phyloP scores from a whole-genome alignment of 2,329 filamentous ascomycete genomes.

The Ceratocystis smalleyi region DNA sequence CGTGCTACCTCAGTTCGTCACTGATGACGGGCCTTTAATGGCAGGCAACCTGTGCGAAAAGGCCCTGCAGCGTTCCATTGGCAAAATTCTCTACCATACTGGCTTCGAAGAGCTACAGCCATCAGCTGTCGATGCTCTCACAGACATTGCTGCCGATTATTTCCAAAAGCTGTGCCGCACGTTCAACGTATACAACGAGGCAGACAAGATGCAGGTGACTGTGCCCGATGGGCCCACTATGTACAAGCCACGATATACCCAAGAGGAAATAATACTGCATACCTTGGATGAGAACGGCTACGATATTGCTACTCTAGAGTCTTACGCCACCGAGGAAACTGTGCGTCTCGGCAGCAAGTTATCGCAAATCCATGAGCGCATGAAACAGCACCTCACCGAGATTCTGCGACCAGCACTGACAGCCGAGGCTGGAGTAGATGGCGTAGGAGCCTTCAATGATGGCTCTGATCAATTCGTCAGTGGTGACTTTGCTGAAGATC shows the following conservation, averaged over 20 bases:
- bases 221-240: conserved; percentile 29
- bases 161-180: conserved; percentile 71
- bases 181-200: conserved; percentile 68
- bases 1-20: conserved; percentile 74
- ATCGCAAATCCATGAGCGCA: conserved; percentile 73
- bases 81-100: conserved; percentile 87
- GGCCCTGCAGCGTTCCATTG: conserved; percentile 77
- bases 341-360: conserved; percentile 71
- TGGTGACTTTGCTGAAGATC: conserved; percentile 92
- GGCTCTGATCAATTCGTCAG: conserved; percentile 93
- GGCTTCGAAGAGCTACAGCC: conserved; percentile 97
- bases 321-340: conserved; percentile 85
- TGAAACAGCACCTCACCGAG: conserved; percentile 87
- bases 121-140: conserved; percentile 77
- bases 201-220: conserved; percentile 41
- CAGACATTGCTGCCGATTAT: conserved; percentile 77
- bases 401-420: conserved; percentile 77
- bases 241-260: conserved; percentile 52
- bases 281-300: conserved; percentile 71
- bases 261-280: conserved; percentile 77
- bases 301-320: conserved; percentile 65
- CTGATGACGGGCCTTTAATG: conserved; percentile 78
- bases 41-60: conserved; percentile 66
- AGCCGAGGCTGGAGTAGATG: conserved; percentile 59
- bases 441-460: conserved; percentile 82